phyloP scores from a whole-genome alignment of 371 early-diverging fungal species.

The Mortierella sp. region DNA sequence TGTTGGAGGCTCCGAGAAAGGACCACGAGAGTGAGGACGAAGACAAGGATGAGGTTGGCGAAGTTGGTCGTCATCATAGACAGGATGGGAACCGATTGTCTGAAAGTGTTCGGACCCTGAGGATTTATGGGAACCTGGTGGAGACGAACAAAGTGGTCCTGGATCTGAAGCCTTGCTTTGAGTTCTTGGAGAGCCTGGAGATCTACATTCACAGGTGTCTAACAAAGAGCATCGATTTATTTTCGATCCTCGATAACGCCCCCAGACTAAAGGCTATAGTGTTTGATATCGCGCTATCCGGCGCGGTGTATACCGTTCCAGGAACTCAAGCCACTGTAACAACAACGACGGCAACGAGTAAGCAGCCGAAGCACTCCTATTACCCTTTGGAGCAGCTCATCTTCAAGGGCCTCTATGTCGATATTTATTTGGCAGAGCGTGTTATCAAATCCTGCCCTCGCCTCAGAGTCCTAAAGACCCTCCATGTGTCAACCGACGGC shows the following conservation, averaged over 20 bases:
- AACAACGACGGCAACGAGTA: neutral
- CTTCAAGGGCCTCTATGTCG: neutral
- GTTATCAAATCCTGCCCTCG: neutral
- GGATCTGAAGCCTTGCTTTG: neutral
- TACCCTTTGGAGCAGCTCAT: neutral
- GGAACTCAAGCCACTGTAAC: neutral
- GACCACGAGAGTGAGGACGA: neutral
- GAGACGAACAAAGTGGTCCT: neutral
- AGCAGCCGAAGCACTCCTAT: neutral
- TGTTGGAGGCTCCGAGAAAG: neutral
- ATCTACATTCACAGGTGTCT: neutral
- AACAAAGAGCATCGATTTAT: neutral
- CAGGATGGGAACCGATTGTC: neutral
- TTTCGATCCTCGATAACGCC: neutral
- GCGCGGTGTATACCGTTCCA: neutral
- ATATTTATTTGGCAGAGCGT: neutral
- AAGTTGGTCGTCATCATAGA: no score
- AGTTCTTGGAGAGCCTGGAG: neutral
- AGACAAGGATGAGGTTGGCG: neutral
- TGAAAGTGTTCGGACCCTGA: neutral
- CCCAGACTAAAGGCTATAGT: neutral
- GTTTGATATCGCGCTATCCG: neutral
- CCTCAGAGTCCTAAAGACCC: neutral
- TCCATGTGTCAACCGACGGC: neutral
- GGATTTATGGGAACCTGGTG: neutral